These are phyloP conservation scores for Fusarium sp. DNA, from an alignment of 2,329 filamentous ascomycete genomes.

Conservation along the genomic window DNA sequence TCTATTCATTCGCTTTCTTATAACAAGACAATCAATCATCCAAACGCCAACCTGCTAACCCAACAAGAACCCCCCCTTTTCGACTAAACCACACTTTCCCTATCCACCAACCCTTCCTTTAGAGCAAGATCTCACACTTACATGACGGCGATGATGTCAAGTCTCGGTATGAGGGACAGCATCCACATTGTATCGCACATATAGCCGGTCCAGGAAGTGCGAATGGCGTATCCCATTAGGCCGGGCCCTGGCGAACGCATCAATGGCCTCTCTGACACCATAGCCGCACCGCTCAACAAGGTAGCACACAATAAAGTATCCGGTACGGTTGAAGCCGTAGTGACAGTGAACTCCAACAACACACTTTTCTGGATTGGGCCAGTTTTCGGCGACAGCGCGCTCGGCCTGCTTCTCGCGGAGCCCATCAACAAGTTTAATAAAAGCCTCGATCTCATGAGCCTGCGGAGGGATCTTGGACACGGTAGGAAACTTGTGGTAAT, in stretches of 20 bases:
- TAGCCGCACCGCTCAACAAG: constrained; percentile 85
- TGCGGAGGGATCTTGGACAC: constrained; percentile 90
- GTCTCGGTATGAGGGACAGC: constrained; percentile 4
- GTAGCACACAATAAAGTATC: constrained; percentile 91
- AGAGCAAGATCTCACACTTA: neutral
- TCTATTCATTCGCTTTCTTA: constrained; percentile 13
- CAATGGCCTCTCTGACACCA: constrained; percentile 80
- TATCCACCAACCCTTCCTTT: neutral
- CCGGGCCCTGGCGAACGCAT: constrained; percentile 78
- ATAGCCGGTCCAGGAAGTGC: constrained; percentile 88
- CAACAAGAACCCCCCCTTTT: neutral
- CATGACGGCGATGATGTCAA: neutral
- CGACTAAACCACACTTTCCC: neutral
- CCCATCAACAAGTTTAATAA: constrained; percentile 69
- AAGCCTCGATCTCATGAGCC: constrained; percentile 64
- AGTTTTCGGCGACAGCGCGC: constrained; percentile 53
- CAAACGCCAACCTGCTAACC: constrained; percentile 16
- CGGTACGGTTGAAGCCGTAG: constrained; percentile 95
- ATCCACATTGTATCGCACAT: constrained; percentile 74
- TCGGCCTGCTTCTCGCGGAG: constrained; percentile 66
- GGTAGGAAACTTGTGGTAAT: constrained; percentile 89
- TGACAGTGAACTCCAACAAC: constrained; percentile 91
- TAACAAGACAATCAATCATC: neutral
- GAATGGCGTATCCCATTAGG: constrained; percentile 89
- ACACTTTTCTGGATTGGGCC: constrained; percentile 52